Evolutionary conservation across 306 rosid species (phyloP), one percentile per base, ranked within the genome.

Genomic region (Cucurbita moschata): DNA sequence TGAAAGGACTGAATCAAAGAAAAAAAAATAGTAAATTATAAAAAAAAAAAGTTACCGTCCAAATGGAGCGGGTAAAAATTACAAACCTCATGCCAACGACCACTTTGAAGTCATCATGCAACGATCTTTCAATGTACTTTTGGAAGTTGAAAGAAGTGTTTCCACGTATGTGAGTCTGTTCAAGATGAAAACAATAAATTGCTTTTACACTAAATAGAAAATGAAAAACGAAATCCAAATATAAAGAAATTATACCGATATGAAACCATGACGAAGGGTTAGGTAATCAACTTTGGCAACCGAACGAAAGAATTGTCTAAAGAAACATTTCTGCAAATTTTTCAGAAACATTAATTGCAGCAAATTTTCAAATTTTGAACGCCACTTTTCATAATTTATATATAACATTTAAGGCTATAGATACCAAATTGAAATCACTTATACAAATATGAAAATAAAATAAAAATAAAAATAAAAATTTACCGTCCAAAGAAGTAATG

Each of bases 221-320:
- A 23, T 68, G 30, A 15, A 14, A 13, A 11, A 67, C 50, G 44
- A 51, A 18, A 16, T 37, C 18, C 1, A 72, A 55, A 53, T 35
- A 6, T 4, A 21, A 46, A 71, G 1, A 19, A 6, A 1, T 1
- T 77, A 12, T 58, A 73, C 91, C 43, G 82, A 75, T 58, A 87
- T 46, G 73, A 87, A 87, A 37, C 91, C 86, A 23, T 87, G 88
- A 70, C 91, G 91, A 58, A 87, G 66, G 47, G 91, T 87, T 75
- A 83, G 73, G 66, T 87, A 87, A 55, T 87, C 88, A 54, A 87
- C 83, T 79, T 78, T 85, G 42, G 86, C 88, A n/a, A 87, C 84
- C 21, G 91, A 85, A 26, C 72, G 67, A 63, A 85, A 87, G 79
- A 87, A 87, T 35, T 87, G 91, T 35, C 84, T 67, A 77, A 82